Evolutionary conservation across 768 basidiomycete species (phyloP).

Genomic region (Podaxis rugospora): DNA sequence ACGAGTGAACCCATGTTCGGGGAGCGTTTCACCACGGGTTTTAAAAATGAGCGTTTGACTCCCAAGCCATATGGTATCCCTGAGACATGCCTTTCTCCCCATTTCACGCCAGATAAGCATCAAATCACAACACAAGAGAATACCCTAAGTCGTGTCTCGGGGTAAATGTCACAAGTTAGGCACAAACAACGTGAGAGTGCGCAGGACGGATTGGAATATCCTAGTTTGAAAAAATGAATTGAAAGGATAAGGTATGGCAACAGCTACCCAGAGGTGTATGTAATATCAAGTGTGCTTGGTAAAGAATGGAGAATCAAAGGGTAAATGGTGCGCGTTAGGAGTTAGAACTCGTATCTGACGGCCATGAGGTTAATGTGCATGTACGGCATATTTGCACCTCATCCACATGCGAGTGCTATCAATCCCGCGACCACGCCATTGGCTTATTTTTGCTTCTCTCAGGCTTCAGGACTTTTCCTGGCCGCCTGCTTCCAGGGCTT

Average conservation of each 20-base stretch:
- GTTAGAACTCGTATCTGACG: not conserved
- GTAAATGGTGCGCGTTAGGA: not conserved
- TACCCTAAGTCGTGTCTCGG: not conserved
- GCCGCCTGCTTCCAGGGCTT: not conserved
- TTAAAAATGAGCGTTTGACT: not conserved
- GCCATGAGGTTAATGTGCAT: not conserved
- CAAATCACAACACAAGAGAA: not conserved
- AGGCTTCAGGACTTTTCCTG: not conserved
- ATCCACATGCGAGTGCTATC: not conserved
- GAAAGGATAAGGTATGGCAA: not conserved
- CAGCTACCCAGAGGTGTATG: no score
- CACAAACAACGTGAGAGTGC: not conserved
- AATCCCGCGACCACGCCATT: not conserved
- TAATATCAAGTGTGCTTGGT: no score
- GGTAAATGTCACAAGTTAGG: not conserved
- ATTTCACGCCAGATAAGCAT: not conserved
- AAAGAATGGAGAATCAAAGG: not conserved
- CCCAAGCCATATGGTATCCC: not conserved
- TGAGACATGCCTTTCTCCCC: not conserved
- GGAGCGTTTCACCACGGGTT: not conserved
- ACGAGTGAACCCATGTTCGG: not conserved
- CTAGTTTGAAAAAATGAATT: not conserved
- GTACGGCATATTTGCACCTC: not conserved
- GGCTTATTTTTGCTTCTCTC: not conserved
- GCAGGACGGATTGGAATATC: not conserved